Conservation (phyloP, 176 grass and related monocot species). For the Oryza coarctata region DNA sequence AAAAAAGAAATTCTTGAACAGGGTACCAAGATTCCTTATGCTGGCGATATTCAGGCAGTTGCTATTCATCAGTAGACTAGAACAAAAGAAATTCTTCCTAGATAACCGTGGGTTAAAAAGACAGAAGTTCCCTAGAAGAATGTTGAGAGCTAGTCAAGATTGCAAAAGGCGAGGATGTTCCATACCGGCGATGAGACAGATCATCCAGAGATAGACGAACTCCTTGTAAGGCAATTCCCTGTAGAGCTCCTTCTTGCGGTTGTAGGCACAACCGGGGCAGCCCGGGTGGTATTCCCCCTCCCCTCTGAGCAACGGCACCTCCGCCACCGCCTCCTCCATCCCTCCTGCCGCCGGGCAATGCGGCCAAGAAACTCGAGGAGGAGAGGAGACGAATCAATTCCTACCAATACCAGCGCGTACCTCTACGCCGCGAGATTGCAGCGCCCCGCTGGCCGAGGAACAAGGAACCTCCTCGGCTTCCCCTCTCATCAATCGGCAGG, state of each 20-base stretch:
- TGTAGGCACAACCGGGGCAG: conserved; percentile 48
- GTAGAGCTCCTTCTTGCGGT: conserved; percentile 15
- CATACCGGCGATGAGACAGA: conserved; percentile 43
- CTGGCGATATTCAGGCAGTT: no score
- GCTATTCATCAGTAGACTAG: no score
- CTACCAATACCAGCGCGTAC: background rate
- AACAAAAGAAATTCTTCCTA: background rate
- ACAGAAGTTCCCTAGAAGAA: background rate
- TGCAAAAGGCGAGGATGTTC: background rate
- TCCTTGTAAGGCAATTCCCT: conserved; percentile 50
- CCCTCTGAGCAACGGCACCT: conserved; percentile 26
- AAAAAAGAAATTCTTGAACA: no score
- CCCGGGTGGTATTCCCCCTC: conserved; percentile 24
- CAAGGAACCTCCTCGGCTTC: background rate
- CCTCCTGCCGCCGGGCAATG: background rate
- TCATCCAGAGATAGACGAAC: conserved; percentile 53
- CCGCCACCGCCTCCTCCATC: background rate
- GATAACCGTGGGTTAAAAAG: background rate
- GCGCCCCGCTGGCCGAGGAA: no score
- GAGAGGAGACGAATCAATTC: background rate
- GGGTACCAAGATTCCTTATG: no score
- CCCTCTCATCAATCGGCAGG: background rate
- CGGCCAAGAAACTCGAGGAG: background rate
- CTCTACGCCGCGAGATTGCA: background rate
- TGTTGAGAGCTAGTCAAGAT: background rate